These are phyloP conservation scores for Xylaria venustula DNA, from an alignment of 495 filamentous ascomycete species.

Conservation along the genomic window DNA sequence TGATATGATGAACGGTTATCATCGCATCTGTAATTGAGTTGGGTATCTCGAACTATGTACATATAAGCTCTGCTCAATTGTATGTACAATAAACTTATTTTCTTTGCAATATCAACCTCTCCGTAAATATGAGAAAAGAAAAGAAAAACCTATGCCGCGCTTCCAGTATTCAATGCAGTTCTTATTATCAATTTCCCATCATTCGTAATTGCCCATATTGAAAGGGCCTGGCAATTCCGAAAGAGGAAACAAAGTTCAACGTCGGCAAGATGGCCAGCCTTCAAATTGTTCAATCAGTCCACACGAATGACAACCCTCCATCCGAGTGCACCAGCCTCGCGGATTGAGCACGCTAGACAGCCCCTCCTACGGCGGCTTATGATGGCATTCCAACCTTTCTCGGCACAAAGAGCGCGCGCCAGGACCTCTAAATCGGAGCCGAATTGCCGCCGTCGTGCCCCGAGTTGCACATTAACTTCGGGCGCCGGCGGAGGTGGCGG, in stretches of 20 bases:
- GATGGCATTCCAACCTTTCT: conserved; percentile 66
- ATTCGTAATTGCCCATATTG: not conserved
- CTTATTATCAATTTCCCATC: not conserved
- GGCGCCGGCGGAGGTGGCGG: conserved; percentile 30
- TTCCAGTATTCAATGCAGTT: not conserved
- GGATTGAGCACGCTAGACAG: conserved; percentile 66
- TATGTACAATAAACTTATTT: not conserved
- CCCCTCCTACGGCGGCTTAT: conserved; percentile 62
- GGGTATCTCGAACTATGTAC: conserved; percentile 14
- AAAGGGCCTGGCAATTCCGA: too few species aligned
- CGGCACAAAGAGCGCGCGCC: conserved; percentile 66
- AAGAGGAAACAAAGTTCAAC: too few species aligned
- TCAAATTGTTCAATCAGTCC: conserved; percentile 31
- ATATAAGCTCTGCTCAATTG: conserved; percentile 4
- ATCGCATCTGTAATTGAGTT: conserved; percentile 3
- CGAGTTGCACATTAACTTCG: conserved; percentile 47
- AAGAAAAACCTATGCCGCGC: not conserved
- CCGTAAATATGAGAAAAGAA: too few species aligned
- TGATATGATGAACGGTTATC: not conserved
- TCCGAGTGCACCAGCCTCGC: conserved; percentile 66
- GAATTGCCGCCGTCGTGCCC: conserved; percentile 50
- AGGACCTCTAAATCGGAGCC: conserved; percentile 62
- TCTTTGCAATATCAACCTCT: not conserved
- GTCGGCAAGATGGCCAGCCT: not conserved
- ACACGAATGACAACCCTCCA: conserved; percentile 65